phyloP scores from a whole-genome alignment of 2,329 filamentous ascomycete species.

The Pseudogymnoascus sp. region DNA sequence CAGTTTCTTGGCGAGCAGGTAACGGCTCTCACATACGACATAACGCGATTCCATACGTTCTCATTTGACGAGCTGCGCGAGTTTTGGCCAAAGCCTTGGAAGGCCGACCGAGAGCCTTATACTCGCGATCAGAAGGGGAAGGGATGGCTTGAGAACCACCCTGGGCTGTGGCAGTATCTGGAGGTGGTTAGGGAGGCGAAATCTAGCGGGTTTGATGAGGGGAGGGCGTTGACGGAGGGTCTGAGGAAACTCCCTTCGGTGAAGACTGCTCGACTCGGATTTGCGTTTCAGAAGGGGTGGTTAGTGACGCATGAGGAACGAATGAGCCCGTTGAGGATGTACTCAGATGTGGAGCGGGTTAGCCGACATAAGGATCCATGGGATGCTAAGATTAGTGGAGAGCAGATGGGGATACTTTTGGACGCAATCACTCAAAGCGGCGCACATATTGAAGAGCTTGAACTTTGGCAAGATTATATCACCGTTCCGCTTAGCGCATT shows the following conservation, averaged over 20 bases:
- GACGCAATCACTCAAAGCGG: not conserved
- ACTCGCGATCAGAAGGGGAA: not conserved
- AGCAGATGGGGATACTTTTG: not conserved
- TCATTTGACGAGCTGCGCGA: not conserved
- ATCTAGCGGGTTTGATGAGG: not conserved
- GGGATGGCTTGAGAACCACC: not conserved
- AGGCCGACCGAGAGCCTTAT: not conserved
- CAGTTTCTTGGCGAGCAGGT: not conserved
- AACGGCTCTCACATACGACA: not conserved
- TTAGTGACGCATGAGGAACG: not conserved
- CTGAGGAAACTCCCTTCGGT: not conserved
- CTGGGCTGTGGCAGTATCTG: not conserved
- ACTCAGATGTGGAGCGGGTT: not conserved
- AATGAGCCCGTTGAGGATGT: not conserved
- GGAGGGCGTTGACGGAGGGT: not conserved
- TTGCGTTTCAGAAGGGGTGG: not conserved
- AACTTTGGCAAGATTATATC: not conserved
- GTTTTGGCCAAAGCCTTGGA: not conserved
- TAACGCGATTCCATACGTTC: not conserved
- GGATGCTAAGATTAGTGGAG: not conserved
- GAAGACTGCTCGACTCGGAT: not conserved
- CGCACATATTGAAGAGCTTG: not conserved
- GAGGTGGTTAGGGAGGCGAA: not conserved
- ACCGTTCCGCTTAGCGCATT: not conserved
- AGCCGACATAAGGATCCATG: not conserved